These are phyloP conservation scores for Ambispora gerdemannii DNA, from an alignment of 192 early-diverging fungal species.

Conservation along the genomic window DNA sequence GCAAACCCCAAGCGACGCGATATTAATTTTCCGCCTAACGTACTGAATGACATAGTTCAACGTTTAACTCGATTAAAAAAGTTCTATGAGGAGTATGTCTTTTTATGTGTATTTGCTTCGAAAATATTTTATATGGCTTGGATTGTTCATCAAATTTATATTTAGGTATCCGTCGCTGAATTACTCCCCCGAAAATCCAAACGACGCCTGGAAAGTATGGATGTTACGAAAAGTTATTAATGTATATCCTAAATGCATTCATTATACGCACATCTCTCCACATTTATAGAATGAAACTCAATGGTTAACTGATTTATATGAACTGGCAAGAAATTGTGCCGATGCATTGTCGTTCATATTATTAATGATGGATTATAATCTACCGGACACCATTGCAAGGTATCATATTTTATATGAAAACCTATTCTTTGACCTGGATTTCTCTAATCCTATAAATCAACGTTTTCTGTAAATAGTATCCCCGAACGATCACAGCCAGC, in stretches of 20 bases:
- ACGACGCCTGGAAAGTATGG: not conserved
- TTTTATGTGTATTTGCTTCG: not conserved
- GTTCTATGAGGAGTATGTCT: constrained; percentile 18
- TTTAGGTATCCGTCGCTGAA: not conserved
- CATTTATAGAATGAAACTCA: not conserved
- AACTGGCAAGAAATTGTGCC: constrained; percentile 1
- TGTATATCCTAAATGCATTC: not conserved
- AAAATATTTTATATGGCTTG: not conserved
- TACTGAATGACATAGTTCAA: not conserved
- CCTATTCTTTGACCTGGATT: not conserved
- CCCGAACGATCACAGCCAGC: not conserved
- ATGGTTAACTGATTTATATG: constrained; percentile 14
- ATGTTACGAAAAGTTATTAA: not conserved
- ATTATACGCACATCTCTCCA: not conserved
- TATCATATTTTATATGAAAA: not conserved
- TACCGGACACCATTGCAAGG: constrained; percentile 19
- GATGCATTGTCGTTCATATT: constrained; percentile 26
- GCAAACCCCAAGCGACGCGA: constrained; percentile 9
- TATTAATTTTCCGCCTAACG: constrained; percentile 1
- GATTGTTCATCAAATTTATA: not conserved
- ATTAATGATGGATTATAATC: constrained; percentile 25
- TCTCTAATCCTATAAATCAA: too few species aligned
- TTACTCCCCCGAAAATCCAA: not conserved
- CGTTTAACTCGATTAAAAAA: not conserved
- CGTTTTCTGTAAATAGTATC: constrained; percentile 10